A percentile compares a stretch with the other conserved stretches of the same genome.
Evolutionary conservation across 441 rosid species (phyloP).

Genomic region (Dalechampia spathulata): DNA sequence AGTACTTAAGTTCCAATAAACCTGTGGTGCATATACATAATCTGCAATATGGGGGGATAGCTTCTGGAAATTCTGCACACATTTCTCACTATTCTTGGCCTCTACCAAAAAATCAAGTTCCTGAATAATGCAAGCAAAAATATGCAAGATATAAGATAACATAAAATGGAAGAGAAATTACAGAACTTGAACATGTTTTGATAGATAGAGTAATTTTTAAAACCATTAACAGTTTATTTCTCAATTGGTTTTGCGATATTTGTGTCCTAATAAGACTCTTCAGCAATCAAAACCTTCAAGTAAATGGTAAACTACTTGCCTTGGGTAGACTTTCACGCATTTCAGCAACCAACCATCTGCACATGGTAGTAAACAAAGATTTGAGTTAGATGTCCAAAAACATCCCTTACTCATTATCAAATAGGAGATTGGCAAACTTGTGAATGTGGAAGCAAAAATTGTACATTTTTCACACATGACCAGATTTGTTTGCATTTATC

Average conservation of each 20-base stretch:
- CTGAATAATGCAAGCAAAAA: slow-evolving; percentile 32
- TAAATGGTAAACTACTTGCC: slow-evolving; percentile 41
- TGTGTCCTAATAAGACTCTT: not conserved
- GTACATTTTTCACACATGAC: too few relatives aligned
- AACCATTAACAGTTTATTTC: not conserved
- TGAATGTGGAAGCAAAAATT: not conserved
- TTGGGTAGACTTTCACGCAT: slow-evolving; percentile 85
- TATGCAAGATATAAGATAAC: not conserved
- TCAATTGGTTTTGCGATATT: not conserved
- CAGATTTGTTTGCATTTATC: too few relatives aligned
- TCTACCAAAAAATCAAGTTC: slow-evolving; percentile 87
- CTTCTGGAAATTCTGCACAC: slow-evolving; percentile 82
- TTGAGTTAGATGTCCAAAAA: slow-evolving; percentile 16
- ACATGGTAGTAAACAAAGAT: slow-evolving; percentile 26
- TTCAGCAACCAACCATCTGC: slow-evolving; percentile 93
- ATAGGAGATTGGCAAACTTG: not conserved
- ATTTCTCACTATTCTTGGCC: slow-evolving; percentile 83
- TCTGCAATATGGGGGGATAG: slow-evolving; percentile 83
- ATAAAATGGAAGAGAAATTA: not conserved
- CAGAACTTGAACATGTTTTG: not conserved
- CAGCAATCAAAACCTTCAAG: not conserved
- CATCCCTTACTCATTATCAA: slow-evolving; percentile 4
- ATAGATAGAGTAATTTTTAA: not conserved
- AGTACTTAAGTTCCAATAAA: slow-evolving; percentile 80
- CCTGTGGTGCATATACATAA: slow-evolving; percentile 66